A percentile compares a stretch with the other conserved stretches of the same genome.
Evolutionary conservation across 1,284 basidiomycete species (phyloP).

Genomic region (Heterobasidion occidentale): DNA sequence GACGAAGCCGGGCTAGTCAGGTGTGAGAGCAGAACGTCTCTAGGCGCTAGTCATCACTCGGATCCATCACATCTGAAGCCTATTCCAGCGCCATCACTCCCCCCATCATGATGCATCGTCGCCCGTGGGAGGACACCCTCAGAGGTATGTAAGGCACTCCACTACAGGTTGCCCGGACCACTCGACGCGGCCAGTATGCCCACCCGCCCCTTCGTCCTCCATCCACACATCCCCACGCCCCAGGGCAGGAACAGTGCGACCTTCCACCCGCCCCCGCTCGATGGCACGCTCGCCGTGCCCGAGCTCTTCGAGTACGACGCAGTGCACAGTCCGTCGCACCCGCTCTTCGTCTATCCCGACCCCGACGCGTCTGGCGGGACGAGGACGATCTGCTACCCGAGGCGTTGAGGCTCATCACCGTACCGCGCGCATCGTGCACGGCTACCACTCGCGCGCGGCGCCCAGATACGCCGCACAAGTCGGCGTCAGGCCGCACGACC

Average conservation of each 20-base stretch:
- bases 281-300: conserved; percentile 1
- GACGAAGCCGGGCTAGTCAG: no score
- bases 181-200: no score
- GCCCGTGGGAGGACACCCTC: no score
- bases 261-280: conserved; percentile 7
- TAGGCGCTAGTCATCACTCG: no score
- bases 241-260: background rate
- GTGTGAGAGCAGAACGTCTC: no score
- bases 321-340: background rate
- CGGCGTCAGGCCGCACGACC: background rate
- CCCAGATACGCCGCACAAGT: background rate
- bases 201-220: background rate
- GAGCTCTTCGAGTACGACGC: conserved; percentile 4
- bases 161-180: no score
- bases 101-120: no score
- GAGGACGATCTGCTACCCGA: conserved; percentile 1
- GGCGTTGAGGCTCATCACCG: background rate
- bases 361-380: background rate
- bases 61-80: no score
- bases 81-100: no score
- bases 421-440: background rate
- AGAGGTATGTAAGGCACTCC: no score
- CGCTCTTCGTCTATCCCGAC: conserved; percentile 1
- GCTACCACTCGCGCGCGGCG: background rate
- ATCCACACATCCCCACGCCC: background rate